phyloP scores from a whole-genome alignment of 2,329 filamentous ascomycete species.

The Colletotrichum abscissum region DNA sequence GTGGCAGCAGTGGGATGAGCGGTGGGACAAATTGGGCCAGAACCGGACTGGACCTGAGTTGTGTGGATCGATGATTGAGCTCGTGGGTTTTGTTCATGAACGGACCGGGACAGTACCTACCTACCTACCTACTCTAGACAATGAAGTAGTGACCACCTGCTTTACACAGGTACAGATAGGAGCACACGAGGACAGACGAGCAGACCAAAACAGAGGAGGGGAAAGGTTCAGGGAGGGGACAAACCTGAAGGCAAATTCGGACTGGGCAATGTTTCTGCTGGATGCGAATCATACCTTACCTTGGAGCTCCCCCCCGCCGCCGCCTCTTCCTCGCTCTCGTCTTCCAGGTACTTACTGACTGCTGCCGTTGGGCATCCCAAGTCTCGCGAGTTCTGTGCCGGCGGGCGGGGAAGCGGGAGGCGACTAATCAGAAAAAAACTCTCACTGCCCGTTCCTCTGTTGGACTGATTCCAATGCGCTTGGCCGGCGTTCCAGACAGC shows the following conservation, averaged over 20 bases:
- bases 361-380: background rate
- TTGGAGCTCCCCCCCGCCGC: background rate
- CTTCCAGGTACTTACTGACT: background rate
- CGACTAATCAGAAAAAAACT: background rate
- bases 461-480: background rate
- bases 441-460: background rate
- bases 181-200: background rate
- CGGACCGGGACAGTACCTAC: background rate
- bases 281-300: background rate
- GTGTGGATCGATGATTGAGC: background rate
- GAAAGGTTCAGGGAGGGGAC: background rate
- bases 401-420: no score
- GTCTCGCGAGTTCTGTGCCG: background rate
- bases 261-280: background rate
- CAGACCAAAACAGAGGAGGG: background rate
- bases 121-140: no score
- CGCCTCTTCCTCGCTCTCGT: background rate
- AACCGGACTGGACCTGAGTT: background rate
- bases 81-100: background rate
- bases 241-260: background rate
- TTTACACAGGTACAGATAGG: no score
- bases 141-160: no score
- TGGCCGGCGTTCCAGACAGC: background rate
- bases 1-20: background rate
- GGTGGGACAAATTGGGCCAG: conserved; percentile 1